Base-by-base conservation (phyloP, 768 basidiomycete species). In the Podaxis pistillaris region DNA sequence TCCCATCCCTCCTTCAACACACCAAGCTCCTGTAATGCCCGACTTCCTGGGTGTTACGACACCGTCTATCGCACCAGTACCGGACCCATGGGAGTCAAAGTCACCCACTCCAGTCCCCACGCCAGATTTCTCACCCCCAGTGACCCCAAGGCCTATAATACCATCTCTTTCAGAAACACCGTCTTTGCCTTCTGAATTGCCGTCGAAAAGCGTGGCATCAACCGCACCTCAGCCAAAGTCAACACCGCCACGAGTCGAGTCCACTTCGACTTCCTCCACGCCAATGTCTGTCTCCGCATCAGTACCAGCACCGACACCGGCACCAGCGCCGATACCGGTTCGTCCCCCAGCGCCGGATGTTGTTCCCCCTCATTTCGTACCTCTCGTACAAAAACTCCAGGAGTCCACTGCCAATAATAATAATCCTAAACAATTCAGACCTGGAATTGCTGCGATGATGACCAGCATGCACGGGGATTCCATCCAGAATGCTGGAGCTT, bases 361-460 rank as follows among this genome's bases (percentile, higher is more conserved):
- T 22, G 15, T 65, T 11, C 50, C 66, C n/a, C 2, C 30, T 12
- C 59, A 64, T 12, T 82, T 79, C 58, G 63, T 61, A 46, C 67
- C 71, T 8, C 68, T 83, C 30, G 69, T 80, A 50, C 60, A 70
- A 26, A 55, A 60, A 37, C 73, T 83, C 13, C 59, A 72, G 30
- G 65, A 60, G 3, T 58, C 74, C 60, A 74, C 69, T 41, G 66
- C 61, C 33, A 33, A 9, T 7, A 71, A 73, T 17, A 79, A 78
- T 2, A 46, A 66, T 24, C 13, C 44, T 3, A 63, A 64, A 26
- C 67, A 70, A 17, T 68, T 74, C 22, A 74, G 80, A 63, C 80
- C 78, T 26, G 15, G 63, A 1, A 60, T 83, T 5, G 79, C 75
- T 19, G 59, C 70, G 24, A 64, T 75, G 3, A 81, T 79, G 51